These are phyloP conservation scores for Ustilago loliicola DNA, from an alignment of 1,284 basidiomycete genomes.

Conservation along the genomic window DNA sequence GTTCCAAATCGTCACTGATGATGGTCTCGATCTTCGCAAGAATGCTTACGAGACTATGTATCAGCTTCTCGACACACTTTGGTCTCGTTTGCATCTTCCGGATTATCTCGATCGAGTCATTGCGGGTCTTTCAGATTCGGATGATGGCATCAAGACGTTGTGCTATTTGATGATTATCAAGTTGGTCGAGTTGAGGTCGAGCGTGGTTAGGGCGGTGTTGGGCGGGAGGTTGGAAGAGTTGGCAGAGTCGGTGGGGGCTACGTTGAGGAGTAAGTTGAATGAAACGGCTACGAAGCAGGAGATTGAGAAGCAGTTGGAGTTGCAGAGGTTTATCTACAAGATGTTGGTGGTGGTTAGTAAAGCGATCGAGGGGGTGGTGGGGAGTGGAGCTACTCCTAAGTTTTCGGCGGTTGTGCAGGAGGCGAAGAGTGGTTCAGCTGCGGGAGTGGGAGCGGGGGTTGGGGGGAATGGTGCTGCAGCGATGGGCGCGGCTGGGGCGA, in stretches of 20 bases:
- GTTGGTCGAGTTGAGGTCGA: slow-evolving; percentile 78
- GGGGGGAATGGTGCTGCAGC: slow-evolving; percentile 14
- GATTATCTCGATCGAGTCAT: slow-evolving; percentile 86
- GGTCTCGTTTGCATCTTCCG: slow-evolving; percentile 85
- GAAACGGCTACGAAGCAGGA: slow-evolving; percentile 96
- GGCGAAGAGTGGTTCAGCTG: slow-evolving; percentile 17
- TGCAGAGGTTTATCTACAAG: slow-evolving; percentile 87
- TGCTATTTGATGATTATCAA: slow-evolving; percentile 95
- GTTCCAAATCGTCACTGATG: slow-evolving; percentile 94
- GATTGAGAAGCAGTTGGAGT: slow-evolving; percentile 89
- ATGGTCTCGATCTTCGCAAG: slow-evolving; percentile 86
- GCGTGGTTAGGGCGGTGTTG: slow-evolving; percentile 75
- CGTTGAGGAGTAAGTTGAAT: slow-evolving; percentile 79
- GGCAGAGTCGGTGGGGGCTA: slow-evolving; percentile 83
- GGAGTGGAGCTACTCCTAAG: slow-evolving; percentile 24
- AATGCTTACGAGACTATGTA: slow-evolving; percentile 98
- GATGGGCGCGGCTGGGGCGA: slow-evolving; percentile 10
- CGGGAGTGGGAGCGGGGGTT: not conserved
- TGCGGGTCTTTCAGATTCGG: slow-evolving; percentile 82
- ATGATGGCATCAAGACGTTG: slow-evolving; percentile 96
- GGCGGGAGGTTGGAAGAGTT: slow-evolving; percentile 91
- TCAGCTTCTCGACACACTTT: slow-evolving; percentile 90
- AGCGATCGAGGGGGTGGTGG: slow-evolving; percentile 21
- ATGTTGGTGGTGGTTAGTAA: slow-evolving; percentile 82
- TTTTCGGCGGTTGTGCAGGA: slow-evolving; percentile 32